Base-by-base conservation (phyloP, 2,329 filamentous ascomycete genomes). In the Rhynchosporium secalis region DNA sequence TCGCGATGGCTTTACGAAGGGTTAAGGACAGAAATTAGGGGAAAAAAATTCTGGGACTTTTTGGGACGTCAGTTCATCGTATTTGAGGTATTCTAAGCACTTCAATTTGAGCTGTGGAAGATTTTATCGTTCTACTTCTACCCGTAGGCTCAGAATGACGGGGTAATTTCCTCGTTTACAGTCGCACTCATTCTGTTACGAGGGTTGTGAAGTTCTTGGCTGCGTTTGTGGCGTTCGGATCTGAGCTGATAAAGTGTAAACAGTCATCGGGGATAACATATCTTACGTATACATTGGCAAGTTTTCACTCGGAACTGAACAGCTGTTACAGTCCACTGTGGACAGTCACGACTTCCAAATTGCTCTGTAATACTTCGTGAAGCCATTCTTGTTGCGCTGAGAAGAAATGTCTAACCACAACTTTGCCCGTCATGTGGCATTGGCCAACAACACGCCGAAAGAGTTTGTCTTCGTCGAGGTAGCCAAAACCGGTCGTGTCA, bases 391-490 rank as follows among this genome's bases (percentile, higher is more conserved):
- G 7, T 41, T 9, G 9, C 9, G n/a, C 20, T 9, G 36, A 38
- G 33, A 54, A 54, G 20, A 40, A 31, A 9, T 29, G 20, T 7
- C 33, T 5, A 10, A 41, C 3, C n/a, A 3, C 15, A 33, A 8
- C n/a, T 28, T 6, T 20, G 2, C 12, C 1, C 28, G 9, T 40
- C 31, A 38, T 9, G 20, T 54, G 49, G 9, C 9, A 1, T 3
- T 33, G 4, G 7, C 20, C 49, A 28, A 26, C 7, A 41, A 1
- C n/a, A 20, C 20, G 9, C 8, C 49, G 2, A 36, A 38, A 36
- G 9, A 54, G 10, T 40, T 40, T 28, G n/a, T 46, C 29, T 56
- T 61, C 29, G 51, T 61, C 3, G 49, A 61, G 20, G 58, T 61
- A 3, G 41, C 38, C 9, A 48, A 45, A 12, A 55, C 40, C 4